phyloP scores from a whole-genome alignment of 106 monocot genomes.

The Acanthochlamys bracteata region DNA sequence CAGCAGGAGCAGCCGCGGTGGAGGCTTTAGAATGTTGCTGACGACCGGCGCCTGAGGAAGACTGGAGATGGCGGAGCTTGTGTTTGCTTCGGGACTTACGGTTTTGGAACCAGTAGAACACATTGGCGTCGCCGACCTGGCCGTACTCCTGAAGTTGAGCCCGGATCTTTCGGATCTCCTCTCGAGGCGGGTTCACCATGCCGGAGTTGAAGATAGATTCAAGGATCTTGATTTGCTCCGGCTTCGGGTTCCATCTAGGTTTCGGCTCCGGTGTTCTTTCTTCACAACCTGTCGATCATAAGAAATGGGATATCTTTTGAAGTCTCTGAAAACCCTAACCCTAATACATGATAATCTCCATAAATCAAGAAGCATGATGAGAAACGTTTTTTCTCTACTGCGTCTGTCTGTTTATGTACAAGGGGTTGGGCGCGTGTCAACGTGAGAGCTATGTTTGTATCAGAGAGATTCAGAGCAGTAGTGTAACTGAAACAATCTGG shows the following conservation, averaged over 20 bases:
- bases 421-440: too few relatives aligned
- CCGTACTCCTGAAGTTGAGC: slow-evolving; percentile 88
- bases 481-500: too few relatives aligned
- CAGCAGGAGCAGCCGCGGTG: slow-evolving; percentile 6
- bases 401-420: too few relatives aligned
- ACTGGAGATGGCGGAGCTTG: slow-evolving; percentile 57
- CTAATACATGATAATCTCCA: neutral
- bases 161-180: slow-evolving; percentile 78
- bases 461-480: too few relatives aligned
- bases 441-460: too few relatives aligned
- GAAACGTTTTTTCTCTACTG: too few relatives aligned
- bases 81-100: slow-evolving; percentile 79
- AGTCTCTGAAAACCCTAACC: slow-evolving; percentile 8
- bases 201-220: slow-evolving; percentile 96
- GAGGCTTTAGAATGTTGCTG: neutral
- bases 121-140: slow-evolving; percentile 96
- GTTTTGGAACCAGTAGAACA: slow-evolving; percentile 99
- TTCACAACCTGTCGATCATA: slow-evolving; percentile 20
- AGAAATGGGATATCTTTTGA: neutral
- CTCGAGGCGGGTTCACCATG: slow-evolving; percentile 91
- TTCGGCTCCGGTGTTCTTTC: slow-evolving; percentile 90
- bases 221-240: slow-evolving; percentile 92
- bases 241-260: slow-evolving; percentile 94
- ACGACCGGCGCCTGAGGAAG: slow-evolving; percentile 1
- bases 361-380: too few relatives aligned